These are phyloP conservation scores for Cyberlindnera lachancei DNA, from an alignment of 805 yeast species.

Conservation along the genomic window DNA sequence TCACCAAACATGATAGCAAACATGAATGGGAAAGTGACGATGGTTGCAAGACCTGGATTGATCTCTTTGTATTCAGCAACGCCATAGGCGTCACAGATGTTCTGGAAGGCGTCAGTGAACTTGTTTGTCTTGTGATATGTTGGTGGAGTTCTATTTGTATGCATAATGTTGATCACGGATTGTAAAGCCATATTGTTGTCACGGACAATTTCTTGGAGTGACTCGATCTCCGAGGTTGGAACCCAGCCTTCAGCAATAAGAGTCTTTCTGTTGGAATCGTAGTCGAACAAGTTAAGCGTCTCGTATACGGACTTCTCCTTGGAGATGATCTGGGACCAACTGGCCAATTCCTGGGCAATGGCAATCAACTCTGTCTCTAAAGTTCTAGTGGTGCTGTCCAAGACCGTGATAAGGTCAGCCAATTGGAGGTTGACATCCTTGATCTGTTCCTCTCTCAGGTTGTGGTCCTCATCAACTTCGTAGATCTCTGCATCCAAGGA, in stretches of 20 bases:
- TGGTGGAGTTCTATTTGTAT: constrained; percentile 79
- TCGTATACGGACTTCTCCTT: constrained; percentile 84
- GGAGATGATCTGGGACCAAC: constrained; percentile 61
- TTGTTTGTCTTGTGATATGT: constrained; percentile 90
- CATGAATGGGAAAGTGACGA: constrained; percentile 95
- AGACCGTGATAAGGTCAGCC: constrained; percentile 56
- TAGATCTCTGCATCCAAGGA: constrained; percentile 81
- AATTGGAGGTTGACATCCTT: constrained; percentile 49
- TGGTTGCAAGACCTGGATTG: constrained; percentile 92
- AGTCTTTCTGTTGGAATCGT: constrained; percentile 67
- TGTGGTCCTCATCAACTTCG: constrained; percentile 40
- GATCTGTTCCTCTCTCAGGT: constrained; percentile 61
- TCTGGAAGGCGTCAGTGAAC: constrained; percentile 88
- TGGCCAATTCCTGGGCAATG: constrained; percentile 63
- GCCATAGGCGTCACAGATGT: constrained; percentile 93
- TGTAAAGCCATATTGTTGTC: constrained; percentile 56
- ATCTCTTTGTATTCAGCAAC: constrained; percentile 89
- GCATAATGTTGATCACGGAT: constrained; percentile 49
- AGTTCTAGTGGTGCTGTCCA: constrained; percentile 58
- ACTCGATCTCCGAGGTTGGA: constrained; percentile 67
- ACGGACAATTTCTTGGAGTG: constrained; percentile 55
- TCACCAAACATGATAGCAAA: constrained; percentile 99
- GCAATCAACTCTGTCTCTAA: constrained; percentile 71
- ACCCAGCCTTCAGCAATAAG: constrained; percentile 97
- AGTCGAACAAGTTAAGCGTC: constrained; percentile 72